Percentiles rank a stretch among this genome's conserved stretches.
phyloP scores from a whole-genome alignment of 768 basidiomycete genomes.

The Leccinum pellstonianum region DNA sequence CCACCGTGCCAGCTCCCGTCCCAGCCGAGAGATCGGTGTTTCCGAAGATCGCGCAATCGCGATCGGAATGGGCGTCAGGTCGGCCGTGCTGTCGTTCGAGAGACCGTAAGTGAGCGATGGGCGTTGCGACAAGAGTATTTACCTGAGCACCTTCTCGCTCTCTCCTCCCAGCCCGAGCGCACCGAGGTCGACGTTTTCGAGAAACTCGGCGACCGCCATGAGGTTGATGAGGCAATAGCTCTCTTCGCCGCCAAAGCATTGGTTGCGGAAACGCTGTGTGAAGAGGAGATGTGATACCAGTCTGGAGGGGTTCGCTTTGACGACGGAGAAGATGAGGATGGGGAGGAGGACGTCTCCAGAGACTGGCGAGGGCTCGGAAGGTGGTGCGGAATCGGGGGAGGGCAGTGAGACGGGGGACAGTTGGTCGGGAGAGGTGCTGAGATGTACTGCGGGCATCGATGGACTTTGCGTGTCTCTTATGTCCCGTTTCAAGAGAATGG shows the following conservation, averaged over 20 bases:
- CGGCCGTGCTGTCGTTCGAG: constrained; percentile 54
- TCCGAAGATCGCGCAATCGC: constrained; percentile 45
- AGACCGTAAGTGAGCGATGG: neutral
- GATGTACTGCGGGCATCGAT: constrained; percentile 9
- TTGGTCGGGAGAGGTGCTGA: constrained; percentile 5
- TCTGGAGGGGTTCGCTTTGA: constrained; percentile 85
- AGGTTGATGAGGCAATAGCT: constrained; percentile 93
- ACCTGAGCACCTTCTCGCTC: constrained; percentile 61
- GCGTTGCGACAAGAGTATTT: constrained; percentile 5
- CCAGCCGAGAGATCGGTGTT: constrained; percentile 31
- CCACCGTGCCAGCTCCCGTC: constrained; percentile 15
- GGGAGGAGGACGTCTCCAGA: constrained; percentile 92
- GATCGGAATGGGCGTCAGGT: constrained; percentile 79
- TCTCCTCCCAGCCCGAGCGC: constrained; percentile 64
- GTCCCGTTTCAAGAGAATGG: constrained; percentile 4
- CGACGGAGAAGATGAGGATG: constrained; percentile 90
- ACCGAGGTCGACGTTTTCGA: constrained; percentile 90
- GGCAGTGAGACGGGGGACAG: constrained; percentile 1
- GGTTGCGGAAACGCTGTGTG: constrained; percentile 34
- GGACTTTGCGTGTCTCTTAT: constrained; percentile 2
- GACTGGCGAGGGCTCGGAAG: constrained; percentile 46
- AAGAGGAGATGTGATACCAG: constrained; percentile 56
- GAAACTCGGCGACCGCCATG: constrained; percentile 92
- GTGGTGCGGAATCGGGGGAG: constrained; percentile 9
- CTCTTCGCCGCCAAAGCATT: constrained; percentile 57